A percentile compares a stretch with the other conserved stretches of the same genome.
These are phyloP conservation scores for Xylariomycetidae sp. DNA, from an alignment of 2,329 filamentous ascomycete genomes.

Conservation along the genomic window DNA sequence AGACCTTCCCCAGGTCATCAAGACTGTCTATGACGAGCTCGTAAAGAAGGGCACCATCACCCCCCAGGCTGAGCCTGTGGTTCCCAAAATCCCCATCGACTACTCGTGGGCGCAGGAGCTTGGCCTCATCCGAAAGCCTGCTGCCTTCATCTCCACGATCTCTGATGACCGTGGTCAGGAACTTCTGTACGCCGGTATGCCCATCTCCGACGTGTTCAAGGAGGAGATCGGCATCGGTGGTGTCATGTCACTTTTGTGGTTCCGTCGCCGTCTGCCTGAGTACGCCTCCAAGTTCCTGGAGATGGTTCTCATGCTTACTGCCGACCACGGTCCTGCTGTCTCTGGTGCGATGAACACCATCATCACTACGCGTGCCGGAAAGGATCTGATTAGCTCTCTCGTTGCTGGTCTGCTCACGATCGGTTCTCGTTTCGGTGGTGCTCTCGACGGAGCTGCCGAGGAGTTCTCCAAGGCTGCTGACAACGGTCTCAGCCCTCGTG, in stretches of 20 bases:
- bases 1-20: constrained; percentile 77
- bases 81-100: constrained; percentile 99
- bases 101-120: constrained; percentile 99
- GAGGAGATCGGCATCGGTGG: constrained; percentile 99
- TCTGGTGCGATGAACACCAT: constrained; percentile 99
- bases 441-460: constrained; percentile 93
- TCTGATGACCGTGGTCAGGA: constrained; percentile 99
- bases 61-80: constrained; percentile 81
- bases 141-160: constrained; percentile 99
- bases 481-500: constrained; percentile 95
- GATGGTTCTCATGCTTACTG: constrained; percentile 99
- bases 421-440: constrained; percentile 96
- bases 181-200: constrained; percentile 97
- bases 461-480: constrained; percentile 98
- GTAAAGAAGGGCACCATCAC: constrained; percentile 80
- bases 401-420: constrained; percentile 97
- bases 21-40: constrained; percentile 80
- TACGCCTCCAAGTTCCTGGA: constrained; percentile 99
- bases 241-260: constrained; percentile 99
- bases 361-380: constrained; percentile 98
- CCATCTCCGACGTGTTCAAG: constrained; percentile 98
- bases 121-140: constrained; percentile 98
- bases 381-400: constrained; percentile 93
- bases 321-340: constrained; percentile 96
- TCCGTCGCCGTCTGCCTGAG: constrained; percentile 91